Evolutionary conservation across 2,329 filamentous ascomycete species (phyloP), one percentile per base, ranked within the genome.

Genomic region (Clarireedia monteithiana): DNA sequence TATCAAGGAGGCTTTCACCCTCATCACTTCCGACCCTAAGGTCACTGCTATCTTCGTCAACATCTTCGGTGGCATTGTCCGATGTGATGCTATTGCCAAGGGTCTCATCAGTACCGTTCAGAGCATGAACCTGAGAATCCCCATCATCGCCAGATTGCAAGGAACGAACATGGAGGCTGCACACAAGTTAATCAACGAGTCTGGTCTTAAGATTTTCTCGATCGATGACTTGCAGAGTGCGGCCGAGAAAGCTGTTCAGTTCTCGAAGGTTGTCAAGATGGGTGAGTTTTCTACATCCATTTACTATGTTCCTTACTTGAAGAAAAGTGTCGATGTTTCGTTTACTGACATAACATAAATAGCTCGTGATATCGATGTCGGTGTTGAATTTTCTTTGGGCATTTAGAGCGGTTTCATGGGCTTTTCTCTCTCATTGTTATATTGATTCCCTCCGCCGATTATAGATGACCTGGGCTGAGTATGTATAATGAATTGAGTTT

Each of bases 21-120:
- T 99, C 69, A 99, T 99, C 79, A 99, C 94, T 67, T 94, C 87
- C 75, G 94, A 99, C 75, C 85, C 91, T 71, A 97, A 97, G 82
- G 94, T 99, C 64, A 92, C 91, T 51, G 94, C 94, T 69, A 94
- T 99, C 78, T 99, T 99, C 68, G 94, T 99, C 79, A 99, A 99
- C 84, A 99, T 99, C 75, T 99, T 99, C 72, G 94, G 94, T 72
- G 94, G 94, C 77, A 99, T 99, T 67, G 94, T 99, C 66, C 85
- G 94, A 69, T 99, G 94, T 73, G 94, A 99, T 73, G 91, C 89
- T 69, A 99, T 99, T 72, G 94, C 94, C 64, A 88, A 91, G 75
- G 94, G 94, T 70, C 81, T 99, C 67, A 95, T 99, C 78, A 86
- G 89, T 72, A 95, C 96, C 57, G 94, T 94, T 60, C 83, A 96